These are phyloP conservation scores for Trichomonas tenax DNA, from an alignment of 208 protist genomes.

Conservation along the genomic window DNA sequence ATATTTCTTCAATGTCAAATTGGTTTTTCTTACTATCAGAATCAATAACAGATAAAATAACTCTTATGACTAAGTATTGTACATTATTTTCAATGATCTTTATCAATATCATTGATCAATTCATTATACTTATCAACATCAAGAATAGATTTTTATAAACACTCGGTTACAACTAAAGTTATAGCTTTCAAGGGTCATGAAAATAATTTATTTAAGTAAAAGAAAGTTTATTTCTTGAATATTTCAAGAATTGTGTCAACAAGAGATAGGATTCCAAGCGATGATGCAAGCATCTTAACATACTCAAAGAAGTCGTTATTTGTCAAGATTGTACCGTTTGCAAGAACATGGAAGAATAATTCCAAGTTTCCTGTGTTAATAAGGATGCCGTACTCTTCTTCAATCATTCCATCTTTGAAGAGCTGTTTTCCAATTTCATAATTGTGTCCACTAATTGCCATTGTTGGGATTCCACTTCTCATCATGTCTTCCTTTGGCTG, in stretches of 20 bases:
- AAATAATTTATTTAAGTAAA: too few relatives aligned
- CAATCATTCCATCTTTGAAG: background rate
- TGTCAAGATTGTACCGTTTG: background rate
- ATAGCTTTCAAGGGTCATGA: too few relatives aligned
- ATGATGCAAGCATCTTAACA: background rate
- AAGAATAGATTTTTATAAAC: too few relatives aligned
- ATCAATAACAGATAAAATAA: too few relatives aligned
- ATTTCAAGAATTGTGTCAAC: background rate
- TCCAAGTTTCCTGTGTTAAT: background rate
- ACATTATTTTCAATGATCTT: too few relatives aligned
- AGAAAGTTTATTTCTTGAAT: background rate
- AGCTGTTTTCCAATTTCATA: background rate
- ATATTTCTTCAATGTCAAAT: too few relatives aligned
- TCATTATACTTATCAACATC: too few relatives aligned
- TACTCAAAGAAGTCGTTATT: background rate
- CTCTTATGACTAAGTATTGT: too few relatives aligned
- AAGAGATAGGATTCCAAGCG: background rate
- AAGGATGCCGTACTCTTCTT: background rate
- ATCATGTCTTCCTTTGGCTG: background rate
- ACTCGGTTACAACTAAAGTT: too few relatives aligned
- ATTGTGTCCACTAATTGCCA: background rate
- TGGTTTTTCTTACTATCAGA: too few relatives aligned
- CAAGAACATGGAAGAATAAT: background rate
- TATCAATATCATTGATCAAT: too few relatives aligned
- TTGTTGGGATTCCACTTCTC: background rate